Base-by-base conservation (phyloP, 2,329 filamentous ascomycete species). In the Cytospora piceicola region DNA sequence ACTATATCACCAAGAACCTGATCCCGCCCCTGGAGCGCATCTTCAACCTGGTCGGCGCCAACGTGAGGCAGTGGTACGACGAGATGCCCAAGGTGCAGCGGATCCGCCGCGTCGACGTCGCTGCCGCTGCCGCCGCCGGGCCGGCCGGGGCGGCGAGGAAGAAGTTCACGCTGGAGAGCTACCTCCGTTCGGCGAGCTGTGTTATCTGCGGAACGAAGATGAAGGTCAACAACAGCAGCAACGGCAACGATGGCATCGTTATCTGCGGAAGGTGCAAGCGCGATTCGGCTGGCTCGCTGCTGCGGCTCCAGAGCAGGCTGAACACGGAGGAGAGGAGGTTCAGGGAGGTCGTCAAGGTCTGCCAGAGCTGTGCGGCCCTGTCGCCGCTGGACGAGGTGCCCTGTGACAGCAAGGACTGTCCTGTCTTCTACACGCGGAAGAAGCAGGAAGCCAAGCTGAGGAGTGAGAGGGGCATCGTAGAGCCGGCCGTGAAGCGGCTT, bases 1-100 rank as follows among this genome's bases (percentile, higher is more conserved):
- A 99, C 78, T 99, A 99, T 80, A 98, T 99, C 72, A 88, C 86
- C 22, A 98, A 97, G 80, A 98, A 97, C 74, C 75, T 99, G 11
- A 96, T 99, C 58, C 95, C 95, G 7, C 95, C 95, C 0, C 84
- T 99, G 0, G 94, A 98, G 77, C 89, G 95, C 32, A 97, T 99
- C 70, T 97, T 99, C 81, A 97, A 95, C 73, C 88, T 99, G 3
- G 91, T 98, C 2, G 95, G 95, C 8, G 95, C 93, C 36, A 96
- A 95, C 74, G 91, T 98, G 0, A 82, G 91, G 22, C 85, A 87
- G 66, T 99, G 95, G 95, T 98, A 93, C 73, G 93, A 97, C 69
- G 93, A 97, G 77, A 96, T 98, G 93, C 94, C 94, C 55, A 97
- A 96, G 75, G 83, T 95, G 24, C 91, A 93, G 73, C 88, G 90